Evolutionary conservation across 2,329 filamentous ascomycete genomes (phyloP).

Genomic region (Thyridium curvatum): DNA sequence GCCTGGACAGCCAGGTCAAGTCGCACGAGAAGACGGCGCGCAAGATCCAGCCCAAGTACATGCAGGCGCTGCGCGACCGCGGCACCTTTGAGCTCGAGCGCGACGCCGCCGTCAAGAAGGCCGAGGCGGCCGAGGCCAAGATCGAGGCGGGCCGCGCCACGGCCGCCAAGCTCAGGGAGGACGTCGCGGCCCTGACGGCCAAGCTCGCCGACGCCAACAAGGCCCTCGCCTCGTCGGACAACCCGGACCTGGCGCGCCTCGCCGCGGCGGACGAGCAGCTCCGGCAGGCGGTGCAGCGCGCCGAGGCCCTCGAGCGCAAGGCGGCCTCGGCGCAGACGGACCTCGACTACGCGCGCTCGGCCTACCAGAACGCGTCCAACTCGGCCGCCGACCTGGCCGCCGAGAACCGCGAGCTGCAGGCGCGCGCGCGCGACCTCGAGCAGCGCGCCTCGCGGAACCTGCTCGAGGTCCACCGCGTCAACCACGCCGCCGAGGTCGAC

Average conservation of each 20-base stretch:
- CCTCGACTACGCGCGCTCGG: constrained; percentile 48
- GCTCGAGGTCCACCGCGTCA: constrained; percentile 38
- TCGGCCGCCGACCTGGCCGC: constrained; percentile 34
- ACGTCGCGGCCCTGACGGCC: constrained; percentile 26
- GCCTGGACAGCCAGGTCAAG: constrained; percentile 37
- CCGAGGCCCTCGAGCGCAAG: constrained; percentile 31
- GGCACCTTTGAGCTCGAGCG: constrained; percentile 39
- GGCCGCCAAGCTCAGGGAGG: constrained; percentile 28
- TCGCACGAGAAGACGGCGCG: constrained; percentile 37
- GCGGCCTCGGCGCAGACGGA: constrained; percentile 31
- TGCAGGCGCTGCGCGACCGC: constrained; percentile 45
- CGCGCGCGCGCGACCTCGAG: constrained; percentile 30
- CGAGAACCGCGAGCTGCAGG: constrained; percentile 40
- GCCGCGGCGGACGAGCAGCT: constrained; percentile 34
- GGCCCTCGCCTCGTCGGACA: constrained; percentile 24
- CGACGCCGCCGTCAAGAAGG: constrained; percentile 26
- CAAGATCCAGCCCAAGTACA: constrained; percentile 38
- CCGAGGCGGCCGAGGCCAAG: constrained; percentile 21
- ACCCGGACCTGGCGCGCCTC: constrained; percentile 30
- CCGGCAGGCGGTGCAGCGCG: constrained; percentile 29
- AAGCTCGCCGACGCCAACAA: constrained; percentile 26
- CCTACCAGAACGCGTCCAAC: constrained; percentile 54
- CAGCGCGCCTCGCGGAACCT: constrained; percentile 38
- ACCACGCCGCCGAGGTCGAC: constrained; percentile 26
- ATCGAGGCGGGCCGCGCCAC: constrained; percentile 29